phyloP scores from a whole-genome alignment of 2,329 filamentous ascomycete genomes.

The Xylariaceae sp. region DNA sequence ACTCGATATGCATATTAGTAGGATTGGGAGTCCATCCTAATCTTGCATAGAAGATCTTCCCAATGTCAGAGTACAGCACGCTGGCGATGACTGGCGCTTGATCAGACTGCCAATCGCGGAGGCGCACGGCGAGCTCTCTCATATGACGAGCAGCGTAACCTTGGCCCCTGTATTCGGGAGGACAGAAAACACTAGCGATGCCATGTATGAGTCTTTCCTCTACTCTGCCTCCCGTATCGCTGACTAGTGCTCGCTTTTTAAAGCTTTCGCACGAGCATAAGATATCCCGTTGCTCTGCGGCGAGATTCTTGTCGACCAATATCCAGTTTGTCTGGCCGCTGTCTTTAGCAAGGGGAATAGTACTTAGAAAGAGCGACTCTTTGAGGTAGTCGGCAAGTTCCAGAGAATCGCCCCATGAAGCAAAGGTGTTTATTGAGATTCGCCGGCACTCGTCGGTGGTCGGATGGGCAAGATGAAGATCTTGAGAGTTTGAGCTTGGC shows the following conservation, averaged over 20 bases:
- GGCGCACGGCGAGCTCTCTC: conserved; percentile 21
- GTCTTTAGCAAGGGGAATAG: conserved; percentile 17
- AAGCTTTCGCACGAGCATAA: conserved; percentile 29
- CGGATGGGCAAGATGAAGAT: conserved; percentile 21
- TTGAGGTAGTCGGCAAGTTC: conserved; percentile 10
- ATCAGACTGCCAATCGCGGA: conserved; percentile 21
- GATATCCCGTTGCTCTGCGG: conserved; percentile 12
- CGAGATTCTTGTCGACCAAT: conserved; percentile 20
- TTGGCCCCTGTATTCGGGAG: conserved; percentile 1
- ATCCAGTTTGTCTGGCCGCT: conserved; percentile 24
- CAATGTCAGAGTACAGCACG: conserved; percentile 29
- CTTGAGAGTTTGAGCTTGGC: conserved; percentile 10
- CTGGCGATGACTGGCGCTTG: conserved; percentile 18
- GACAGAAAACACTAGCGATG: conserved; percentile 11
- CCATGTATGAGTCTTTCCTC: conserved; percentile 13
- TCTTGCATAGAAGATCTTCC: conserved; percentile 23
- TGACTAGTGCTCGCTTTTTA: conserved; percentile 10
- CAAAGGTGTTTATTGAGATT: conserved; percentile 21
- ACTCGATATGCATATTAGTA: conserved; percentile 21
- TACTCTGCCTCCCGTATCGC: conserved; percentile 18
- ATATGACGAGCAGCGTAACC: conserved; percentile 27
- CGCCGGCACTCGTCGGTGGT: conserved; percentile 21
- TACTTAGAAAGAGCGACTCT: conserved; percentile 19
- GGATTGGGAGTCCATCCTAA: conserved; percentile 24
- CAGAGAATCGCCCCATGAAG: conserved; percentile 24